Percentiles rank a stretch among this genome's conserved stretches.
Evolutionary conservation across 371 early-diverging fungal species (phyloP).

Genomic region (Saksenaea vasiformis): DNA sequence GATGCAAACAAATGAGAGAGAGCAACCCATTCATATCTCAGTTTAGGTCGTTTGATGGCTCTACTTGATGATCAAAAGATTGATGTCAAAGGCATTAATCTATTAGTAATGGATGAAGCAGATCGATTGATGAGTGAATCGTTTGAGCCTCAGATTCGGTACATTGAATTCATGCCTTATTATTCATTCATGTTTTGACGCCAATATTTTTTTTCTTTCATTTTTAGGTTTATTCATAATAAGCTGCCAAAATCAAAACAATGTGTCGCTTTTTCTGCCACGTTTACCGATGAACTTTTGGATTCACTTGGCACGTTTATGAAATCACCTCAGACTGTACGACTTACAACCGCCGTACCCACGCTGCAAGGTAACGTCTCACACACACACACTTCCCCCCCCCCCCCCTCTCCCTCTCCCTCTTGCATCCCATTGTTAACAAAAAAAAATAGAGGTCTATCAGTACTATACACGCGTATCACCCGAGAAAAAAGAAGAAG

Average conservation of each 20-base stretch:
- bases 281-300: constrained; percentile 57
- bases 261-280: constrained; percentile 65
- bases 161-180: no score
- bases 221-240: constrained; percentile 24
- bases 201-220: neutral
- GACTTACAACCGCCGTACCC: constrained; percentile 62
- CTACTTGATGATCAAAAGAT: constrained; percentile 72
- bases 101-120: constrained; percentile 95
- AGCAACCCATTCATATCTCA: neutral
- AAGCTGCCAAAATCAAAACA: constrained; percentile 47
- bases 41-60: constrained; percentile 75
- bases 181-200: neutral
- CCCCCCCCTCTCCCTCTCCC: no score
- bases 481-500: no score
- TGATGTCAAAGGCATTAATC: constrained; percentile 64
- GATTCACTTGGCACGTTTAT: constrained; percentile 36
- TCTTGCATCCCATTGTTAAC: no score
- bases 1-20: neutral
- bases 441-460: constrained; percentile 45
- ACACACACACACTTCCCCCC: no score
- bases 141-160: constrained; percentile 40
- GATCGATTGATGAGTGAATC: constrained; percentile 81
- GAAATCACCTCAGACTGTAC: constrained; percentile 54
- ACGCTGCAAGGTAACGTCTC: constrained; percentile 50
- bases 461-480: constrained; percentile 45